Percentiles rank a stretch among this genome's conserved stretches.
phyloP scores from a whole-genome alignment of 2,329 filamentous ascomycete species.

The Dactylonectria macrodidyma region DNA sequence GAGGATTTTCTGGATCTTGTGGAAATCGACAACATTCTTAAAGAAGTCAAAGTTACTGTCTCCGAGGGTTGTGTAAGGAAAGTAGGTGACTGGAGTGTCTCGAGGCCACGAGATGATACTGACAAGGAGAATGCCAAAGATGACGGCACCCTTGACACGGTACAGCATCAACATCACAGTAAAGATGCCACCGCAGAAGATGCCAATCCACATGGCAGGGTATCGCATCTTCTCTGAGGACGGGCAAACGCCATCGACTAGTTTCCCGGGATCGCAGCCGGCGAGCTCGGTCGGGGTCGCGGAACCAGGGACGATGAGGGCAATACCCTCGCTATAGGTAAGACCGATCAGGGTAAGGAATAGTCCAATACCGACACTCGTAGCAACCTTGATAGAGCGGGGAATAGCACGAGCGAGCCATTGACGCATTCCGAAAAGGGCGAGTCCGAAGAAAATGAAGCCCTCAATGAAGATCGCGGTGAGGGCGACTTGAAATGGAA shows the following conservation, averaged over 20 bases:
- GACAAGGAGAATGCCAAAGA: constrained; percentile 85
- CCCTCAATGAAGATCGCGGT: constrained; percentile 93
- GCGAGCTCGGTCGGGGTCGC: constrained; percentile 82
- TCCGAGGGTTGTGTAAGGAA: constrained; percentile 80
- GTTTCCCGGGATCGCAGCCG: constrained; percentile 68
- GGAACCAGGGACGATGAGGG: constrained; percentile 78
- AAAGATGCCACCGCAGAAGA: constrained; percentile 87
- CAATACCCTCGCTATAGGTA: constrained; percentile 87
- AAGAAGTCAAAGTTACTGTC: constrained; percentile 86
- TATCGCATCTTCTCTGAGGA: constrained; percentile 81
- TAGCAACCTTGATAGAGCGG: constrained; percentile 87
- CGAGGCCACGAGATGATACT: constrained; percentile 93
- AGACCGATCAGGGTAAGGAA: constrained; percentile 84
- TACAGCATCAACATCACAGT: constrained; percentile 88
- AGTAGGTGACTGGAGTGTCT: constrained; percentile 82
- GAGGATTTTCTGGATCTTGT: constrained; percentile 79
- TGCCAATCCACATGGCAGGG: constrained; percentile 88
- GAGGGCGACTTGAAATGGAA: constrained; percentile 82
- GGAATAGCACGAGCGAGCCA: constrained; percentile 91
- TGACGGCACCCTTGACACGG: constrained; percentile 88
- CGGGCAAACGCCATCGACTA: constrained; percentile 71
- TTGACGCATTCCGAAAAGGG: constrained; percentile 85
- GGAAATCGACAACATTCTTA: constrained; percentile 88
- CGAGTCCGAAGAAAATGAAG: constrained; percentile 86
- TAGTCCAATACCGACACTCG: constrained; percentile 87